Base-by-base conservation (phyloP, 345 rosid species). In the Ceriops tagal region DNA sequence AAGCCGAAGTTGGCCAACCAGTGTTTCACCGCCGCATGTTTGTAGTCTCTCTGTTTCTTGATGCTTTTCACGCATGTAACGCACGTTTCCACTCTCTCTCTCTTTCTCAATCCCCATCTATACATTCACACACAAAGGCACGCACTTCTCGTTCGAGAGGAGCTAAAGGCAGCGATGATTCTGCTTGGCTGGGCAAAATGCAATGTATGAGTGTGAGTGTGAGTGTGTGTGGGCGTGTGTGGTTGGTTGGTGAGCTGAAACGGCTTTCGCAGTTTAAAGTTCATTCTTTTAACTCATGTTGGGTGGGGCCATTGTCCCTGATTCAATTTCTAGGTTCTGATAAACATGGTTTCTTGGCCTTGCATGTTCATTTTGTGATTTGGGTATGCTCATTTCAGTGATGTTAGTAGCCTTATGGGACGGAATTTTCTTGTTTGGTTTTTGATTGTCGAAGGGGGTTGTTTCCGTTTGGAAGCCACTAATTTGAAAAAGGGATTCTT, bases 41-140 rank as follows among this genome's bases (percentile, higher is more conserved):
- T 43, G 39, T 20, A 62, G 22, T 64, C 61, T 35, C 47, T 53
- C 60, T 15, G 30, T 64, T 59, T 60, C 68, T 70, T 63, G 57
- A 73, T 68, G 58, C 73, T 67, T 65, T 67, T 61, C 68, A 73
- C 74, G 71, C 81, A 55, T 64, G 68, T 62, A 56, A 76, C 72
- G 75, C 75, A 57, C 61, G 61, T 67, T 59, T 43, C 58, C 47
- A 26, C n/a, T 39, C 21, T 43, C 65, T 20, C 37, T 53, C 24
- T 32, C 49, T 46, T 34, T 55, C 58, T 55, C 27, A 8, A 22
- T 8, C 27, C 27, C 58, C 24, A 22, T 55, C 27, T 55, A 55
- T 39, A 39, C 27, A 26, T 22, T 10, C 4, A 26, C 58, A 22
- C 58, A 8, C 49, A 62, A 62, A 31, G 30, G 13, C 52, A 52